phyloP scores from a whole-genome alignment of 1,139 yeast species.

The Yamadazyma blattariae region DNA sequence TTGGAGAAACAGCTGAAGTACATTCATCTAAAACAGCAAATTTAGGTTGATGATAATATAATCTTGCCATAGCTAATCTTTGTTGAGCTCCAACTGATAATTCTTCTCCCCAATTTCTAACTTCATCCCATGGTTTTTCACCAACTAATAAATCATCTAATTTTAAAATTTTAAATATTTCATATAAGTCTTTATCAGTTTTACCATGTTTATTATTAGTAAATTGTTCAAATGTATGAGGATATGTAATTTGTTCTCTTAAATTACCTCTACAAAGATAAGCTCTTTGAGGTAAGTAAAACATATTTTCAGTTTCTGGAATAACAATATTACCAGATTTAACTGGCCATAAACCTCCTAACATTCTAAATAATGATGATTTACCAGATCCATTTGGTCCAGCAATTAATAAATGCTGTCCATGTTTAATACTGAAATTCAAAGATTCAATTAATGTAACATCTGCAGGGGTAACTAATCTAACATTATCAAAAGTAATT shows the following conservation, averaged over 20 bases:
- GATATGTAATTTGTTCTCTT: constrained; percentile 87
- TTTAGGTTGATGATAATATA: constrained; percentile 86
- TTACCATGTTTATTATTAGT: constrained; percentile 35
- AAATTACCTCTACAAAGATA: constrained; percentile 73
- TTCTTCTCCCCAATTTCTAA: constrained; percentile 86
- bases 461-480: constrained; percentile 80
- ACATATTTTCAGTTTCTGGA: constrained; percentile 69
- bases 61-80: constrained; percentile 87
- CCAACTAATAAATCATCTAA: constrained; percentile 51
- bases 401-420: constrained; percentile 83
- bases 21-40: constrained; percentile 96
- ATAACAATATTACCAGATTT: constrained; percentile 59
- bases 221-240: constrained; percentile 65
- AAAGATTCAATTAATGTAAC: constrained; percentile 68
- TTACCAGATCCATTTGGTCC: constrained; percentile 98
- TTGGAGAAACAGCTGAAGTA: constrained; percentile 89
- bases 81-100: constrained; percentile 91
- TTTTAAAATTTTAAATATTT: constrained; percentile 59
- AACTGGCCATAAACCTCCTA: constrained; percentile 95
- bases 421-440: constrained; percentile 70
- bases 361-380: constrained; percentile 82
- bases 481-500: constrained; percentile 69
- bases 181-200: constrained; percentile 61
- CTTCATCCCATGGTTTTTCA: constrained; percentile 54
- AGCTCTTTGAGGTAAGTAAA: constrained; percentile 91